Percentiles rank a stretch among this genome's conserved stretches.
phyloP scores from a whole-genome alignment of 768 basidiomycete genomes.

The Amylocystis lapponica region DNA sequence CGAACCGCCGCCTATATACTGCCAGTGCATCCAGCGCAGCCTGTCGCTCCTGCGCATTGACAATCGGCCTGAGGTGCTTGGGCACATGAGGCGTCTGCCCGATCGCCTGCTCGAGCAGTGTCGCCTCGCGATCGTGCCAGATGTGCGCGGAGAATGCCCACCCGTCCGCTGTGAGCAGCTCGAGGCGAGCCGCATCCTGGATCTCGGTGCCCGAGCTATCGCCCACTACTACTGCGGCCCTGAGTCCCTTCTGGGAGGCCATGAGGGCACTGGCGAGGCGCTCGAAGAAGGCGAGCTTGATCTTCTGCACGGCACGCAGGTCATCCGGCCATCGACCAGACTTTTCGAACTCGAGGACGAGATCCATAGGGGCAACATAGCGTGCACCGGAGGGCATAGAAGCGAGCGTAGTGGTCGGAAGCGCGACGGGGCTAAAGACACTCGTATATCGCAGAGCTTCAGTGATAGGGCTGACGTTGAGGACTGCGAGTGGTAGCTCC shows the following conservation, averaged over 20 bases:
- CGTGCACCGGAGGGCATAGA: conserved; percentile 54
- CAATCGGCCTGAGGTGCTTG: conserved; percentile 14
- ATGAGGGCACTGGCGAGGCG: conserved; percentile 65
- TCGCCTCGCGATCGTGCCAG: conserved; percentile 83
- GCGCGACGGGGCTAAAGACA: conserved; percentile 73
- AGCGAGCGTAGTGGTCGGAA: conserved; percentile 47
- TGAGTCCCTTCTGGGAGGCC: conserved; percentile 42
- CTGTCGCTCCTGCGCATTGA: conserved; percentile 37
- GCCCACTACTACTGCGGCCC: conserved; percentile 54
- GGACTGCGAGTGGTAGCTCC: conserved; percentile 69
- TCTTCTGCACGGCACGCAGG: conserved; percentile 83
- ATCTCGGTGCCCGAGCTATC: conserved; percentile 44
- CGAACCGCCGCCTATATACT: conserved; percentile 64
- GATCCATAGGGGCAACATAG: conserved; percentile 63
- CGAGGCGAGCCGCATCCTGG: conserved; percentile 65
- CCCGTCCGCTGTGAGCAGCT: conserved; percentile 74
- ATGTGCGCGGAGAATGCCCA: conserved; percentile 84
- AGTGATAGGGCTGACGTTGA: conserved; percentile 70
- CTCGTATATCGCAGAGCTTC: conserved; percentile 78
- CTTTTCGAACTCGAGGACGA: conserved; percentile 86
- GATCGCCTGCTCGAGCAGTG: conserved; percentile 67
- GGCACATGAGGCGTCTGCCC: conserved; percentile 34
- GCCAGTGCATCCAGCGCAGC: conserved; percentile 53
- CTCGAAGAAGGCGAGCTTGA: conserved; percentile 91
- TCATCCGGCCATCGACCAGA: conserved; percentile 96